These are phyloP conservation scores for Parastagonospora avenae DNA, from an alignment of 2,329 filamentous ascomycete genomes.

Conservation along the genomic window DNA sequence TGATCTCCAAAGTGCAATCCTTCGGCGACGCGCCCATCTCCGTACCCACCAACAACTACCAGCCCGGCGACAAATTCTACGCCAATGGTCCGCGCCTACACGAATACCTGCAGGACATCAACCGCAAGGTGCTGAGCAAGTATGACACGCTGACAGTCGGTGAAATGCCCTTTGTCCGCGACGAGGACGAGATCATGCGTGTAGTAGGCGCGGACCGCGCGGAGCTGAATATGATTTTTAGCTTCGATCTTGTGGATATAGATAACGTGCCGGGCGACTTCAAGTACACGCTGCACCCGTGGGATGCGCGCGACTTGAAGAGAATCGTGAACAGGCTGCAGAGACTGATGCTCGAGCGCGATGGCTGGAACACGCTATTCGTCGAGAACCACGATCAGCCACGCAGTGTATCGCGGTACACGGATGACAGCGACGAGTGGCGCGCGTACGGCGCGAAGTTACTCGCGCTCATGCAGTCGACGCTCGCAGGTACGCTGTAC, in stretches of 20 bases:
- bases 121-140: constrained; percentile 59
- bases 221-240: constrained; percentile 72
- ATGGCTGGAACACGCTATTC: constrained; percentile 57
- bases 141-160: constrained; percentile 70
- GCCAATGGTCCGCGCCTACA: constrained; percentile 72
- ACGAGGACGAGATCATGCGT: constrained; percentile 55
- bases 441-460: constrained; percentile 56
- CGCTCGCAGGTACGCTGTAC: constrained; percentile 54
- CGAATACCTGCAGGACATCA: constrained; percentile 71
- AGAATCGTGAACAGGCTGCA: constrained; percentile 41
- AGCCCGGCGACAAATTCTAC: constrained; percentile 58
- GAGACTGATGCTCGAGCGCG: constrained; percentile 44
- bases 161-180: constrained; percentile 63
- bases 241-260: constrained; percentile 52
- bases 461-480: constrained; percentile 55
- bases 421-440: constrained; percentile 54
- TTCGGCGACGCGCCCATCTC: constrained; percentile 35
- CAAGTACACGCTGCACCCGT: constrained; percentile 40
- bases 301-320: constrained; percentile 43
- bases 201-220: constrained; percentile 50
- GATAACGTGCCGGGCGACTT: constrained; percentile 46
- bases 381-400: constrained; percentile 61
- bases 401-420: constrained; percentile 55
- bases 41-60: constrained; percentile 44
- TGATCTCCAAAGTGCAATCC: constrained; percentile 42